Evolutionary conservation across 345 rosid genomes (phyloP).

Genomic region (Lumnitzera littorea): DNA sequence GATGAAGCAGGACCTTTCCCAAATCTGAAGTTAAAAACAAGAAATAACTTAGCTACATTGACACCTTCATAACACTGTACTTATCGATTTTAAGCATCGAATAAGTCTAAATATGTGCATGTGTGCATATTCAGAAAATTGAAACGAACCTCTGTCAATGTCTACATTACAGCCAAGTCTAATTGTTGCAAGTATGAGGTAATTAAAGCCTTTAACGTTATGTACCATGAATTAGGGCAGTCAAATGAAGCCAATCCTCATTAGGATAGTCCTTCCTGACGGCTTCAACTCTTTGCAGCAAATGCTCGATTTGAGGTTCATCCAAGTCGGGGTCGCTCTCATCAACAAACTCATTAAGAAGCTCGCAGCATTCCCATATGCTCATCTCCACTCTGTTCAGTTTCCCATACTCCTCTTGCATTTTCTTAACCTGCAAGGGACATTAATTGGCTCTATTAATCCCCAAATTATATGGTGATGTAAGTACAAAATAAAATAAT

Average conservation of each 20-base stretch:
- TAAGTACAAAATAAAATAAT: neutral
- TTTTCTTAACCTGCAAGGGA: conserved; percentile 29
- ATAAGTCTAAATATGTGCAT: too few relatives aligned
- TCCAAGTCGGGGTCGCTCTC: conserved; percentile 71
- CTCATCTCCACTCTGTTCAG: conserved; percentile 52
- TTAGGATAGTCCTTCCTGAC: conserved; percentile 52
- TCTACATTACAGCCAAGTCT: too few relatives aligned
- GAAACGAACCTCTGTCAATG: too few relatives aligned
- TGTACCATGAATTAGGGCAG: conserved; percentile 58
- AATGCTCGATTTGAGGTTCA: conserved; percentile 66
- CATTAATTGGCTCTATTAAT: neutral
- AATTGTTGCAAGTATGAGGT: neutral
- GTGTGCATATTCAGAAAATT: too few relatives aligned
- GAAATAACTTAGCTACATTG: too few relatives aligned
- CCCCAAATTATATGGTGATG: too few relatives aligned
- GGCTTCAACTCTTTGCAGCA: conserved; percentile 65
- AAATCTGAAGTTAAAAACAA: conserved; percentile 18
- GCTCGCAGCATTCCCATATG: conserved; percentile 67
- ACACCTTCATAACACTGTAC: too few relatives aligned
- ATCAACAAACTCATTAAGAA: conserved; percentile 49
- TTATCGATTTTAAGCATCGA: too few relatives aligned
- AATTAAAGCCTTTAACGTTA: too few relatives aligned
- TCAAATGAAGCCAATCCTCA: conserved; percentile 62
- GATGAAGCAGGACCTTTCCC: conserved; percentile 38
- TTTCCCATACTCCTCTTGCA: conserved; percentile 44